Base-by-base conservation (phyloP, 177 flowering plant species). In the Vitis hybrid region DNA sequence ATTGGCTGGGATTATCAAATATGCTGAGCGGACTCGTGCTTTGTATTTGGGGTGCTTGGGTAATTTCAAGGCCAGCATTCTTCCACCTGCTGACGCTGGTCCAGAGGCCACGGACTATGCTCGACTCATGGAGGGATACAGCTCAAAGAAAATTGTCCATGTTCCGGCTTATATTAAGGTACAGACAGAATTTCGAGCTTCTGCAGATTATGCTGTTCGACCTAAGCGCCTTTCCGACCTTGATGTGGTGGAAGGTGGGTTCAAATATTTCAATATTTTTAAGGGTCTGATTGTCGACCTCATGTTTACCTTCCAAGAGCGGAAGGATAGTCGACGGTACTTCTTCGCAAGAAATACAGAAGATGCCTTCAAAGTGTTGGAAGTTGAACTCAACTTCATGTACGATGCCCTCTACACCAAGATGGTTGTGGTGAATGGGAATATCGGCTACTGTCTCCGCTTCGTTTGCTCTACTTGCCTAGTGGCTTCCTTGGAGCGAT, bases 351-450 rank as follows among this genome's bases (percentile, higher is more conserved):
- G 1, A 5, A 8, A 0, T 3, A 2, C 55, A 1, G 1, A 14
- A 14, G 50, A 67, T 1, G 70, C 75, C 3, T 74, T 63, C 33
- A 4, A 26, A 0, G 56, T 71, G n/a, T 31, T 78, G 1, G 80
- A 70, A 64, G 19, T 66, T 16, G 77, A 77, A 55, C 66, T 77
- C 15, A 60, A 50, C 7, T 71, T 77, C 19, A 29, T 60, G 13
- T 74, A 77, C 15, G 80, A 77, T 15, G 69, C 67, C 11, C 62
- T 77, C 16, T 74, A 74, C 68, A 77, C 80, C 18, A 77, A 77
- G 60, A 66, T 53, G 5, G 20, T 9, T 6, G 65, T 67, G 51
- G 45, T 68, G 29, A 67, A 58, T 29, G 8, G 48, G 0, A 45
- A 3, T 4, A 15, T 4, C 1, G 62, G 71, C 3, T 58, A 51